Evolutionary conservation across 2,329 filamentous ascomycete species (phyloP).

Genomic region (Sarocladiaceae sp.): DNA sequence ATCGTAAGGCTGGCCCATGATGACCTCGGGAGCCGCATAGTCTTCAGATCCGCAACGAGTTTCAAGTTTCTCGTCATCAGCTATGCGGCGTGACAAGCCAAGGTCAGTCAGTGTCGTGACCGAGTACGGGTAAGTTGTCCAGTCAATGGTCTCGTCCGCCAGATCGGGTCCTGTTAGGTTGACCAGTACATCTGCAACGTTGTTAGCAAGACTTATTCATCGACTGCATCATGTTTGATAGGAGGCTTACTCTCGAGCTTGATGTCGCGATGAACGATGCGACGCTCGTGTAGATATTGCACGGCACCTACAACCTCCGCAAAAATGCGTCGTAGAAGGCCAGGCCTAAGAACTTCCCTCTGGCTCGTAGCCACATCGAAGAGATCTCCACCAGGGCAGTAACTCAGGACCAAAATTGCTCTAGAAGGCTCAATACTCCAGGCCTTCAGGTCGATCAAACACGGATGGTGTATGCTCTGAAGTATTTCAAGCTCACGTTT

Average conservation of each 20-base stretch:
- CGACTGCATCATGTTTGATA: slow-evolving; percentile 10
- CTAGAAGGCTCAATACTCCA: slow-evolving; percentile 82
- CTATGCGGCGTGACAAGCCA: slow-evolving; percentile 80
- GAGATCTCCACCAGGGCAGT: slow-evolving; percentile 89
- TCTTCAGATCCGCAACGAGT: slow-evolving; percentile 95
- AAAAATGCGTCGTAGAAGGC: slow-evolving; percentile 79
- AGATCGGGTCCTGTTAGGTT: slow-evolving; percentile 71
- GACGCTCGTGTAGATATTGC: slow-evolving; percentile 75
- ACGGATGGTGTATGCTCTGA: slow-evolving; percentile 82
- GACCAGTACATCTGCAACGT: slow-evolving; percentile 73
- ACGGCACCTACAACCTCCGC: slow-evolving; percentile 83
- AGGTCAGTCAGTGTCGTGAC: slow-evolving; percentile 88
- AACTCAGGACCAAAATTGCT: slow-evolving; percentile 81
- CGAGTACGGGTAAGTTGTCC: slow-evolving; percentile 72
- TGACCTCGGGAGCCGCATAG: slow-evolving; percentile 93
- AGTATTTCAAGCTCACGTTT: slow-evolving; percentile 95
- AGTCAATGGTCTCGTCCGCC: slow-evolving; percentile 59
- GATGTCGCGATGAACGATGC: slow-evolving; percentile 94
- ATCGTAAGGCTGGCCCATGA: slow-evolving; percentile 93
- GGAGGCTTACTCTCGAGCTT: slow-evolving; percentile 78
- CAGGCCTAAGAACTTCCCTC: slow-evolving; percentile 61
- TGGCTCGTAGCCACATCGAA: slow-evolving; percentile 85
- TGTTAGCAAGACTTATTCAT: slow-evolving; percentile 12
- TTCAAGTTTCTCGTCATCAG: slow-evolving; percentile 82
- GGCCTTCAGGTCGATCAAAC: slow-evolving; percentile 84